These are phyloP conservation scores for Trichophyton benhamiae DNA, from an alignment of 2,329 filamentous ascomycete species.

Conservation along the genomic window DNA sequence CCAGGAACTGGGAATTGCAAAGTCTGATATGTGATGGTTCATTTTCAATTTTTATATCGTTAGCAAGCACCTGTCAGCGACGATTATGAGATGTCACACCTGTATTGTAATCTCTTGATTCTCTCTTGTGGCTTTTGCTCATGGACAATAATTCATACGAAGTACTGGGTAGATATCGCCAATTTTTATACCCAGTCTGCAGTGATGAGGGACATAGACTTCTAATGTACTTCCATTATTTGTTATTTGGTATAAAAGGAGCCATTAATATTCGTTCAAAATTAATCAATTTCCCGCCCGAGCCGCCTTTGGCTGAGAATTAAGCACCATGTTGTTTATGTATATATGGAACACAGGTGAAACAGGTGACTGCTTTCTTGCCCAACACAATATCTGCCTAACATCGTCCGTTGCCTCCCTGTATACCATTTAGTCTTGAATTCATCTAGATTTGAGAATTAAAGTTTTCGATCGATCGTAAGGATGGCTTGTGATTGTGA, in stretches of 20 bases:
- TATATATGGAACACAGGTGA: neutral
- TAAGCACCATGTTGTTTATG: neutral
- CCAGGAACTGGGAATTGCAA: conserved; percentile 23
- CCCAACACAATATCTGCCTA: neutral
- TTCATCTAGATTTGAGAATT: neutral
- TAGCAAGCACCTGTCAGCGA: neutral
- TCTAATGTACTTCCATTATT: no score
- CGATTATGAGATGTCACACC: neutral
- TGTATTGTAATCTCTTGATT: neutral
- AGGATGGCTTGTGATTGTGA: neutral
- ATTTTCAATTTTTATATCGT: neutral
- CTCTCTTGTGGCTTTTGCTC: neutral
- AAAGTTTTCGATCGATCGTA: neutral
- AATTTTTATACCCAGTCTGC: neutral
- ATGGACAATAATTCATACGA: neutral
- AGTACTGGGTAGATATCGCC: neutral
- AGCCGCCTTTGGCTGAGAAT: neutral
- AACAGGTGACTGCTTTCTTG: neutral
- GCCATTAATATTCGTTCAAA: neutral
- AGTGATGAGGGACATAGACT: no score
- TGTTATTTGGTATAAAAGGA: no score
- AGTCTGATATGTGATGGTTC: conserved; percentile 2
- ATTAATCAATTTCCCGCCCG: neutral
- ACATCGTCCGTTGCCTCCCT: neutral
- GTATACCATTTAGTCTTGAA: neutral